These are phyloP conservation scores for Pholiota molesta DNA, from an alignment of 768 basidiomycete species.

Conservation along the genomic window DNA sequence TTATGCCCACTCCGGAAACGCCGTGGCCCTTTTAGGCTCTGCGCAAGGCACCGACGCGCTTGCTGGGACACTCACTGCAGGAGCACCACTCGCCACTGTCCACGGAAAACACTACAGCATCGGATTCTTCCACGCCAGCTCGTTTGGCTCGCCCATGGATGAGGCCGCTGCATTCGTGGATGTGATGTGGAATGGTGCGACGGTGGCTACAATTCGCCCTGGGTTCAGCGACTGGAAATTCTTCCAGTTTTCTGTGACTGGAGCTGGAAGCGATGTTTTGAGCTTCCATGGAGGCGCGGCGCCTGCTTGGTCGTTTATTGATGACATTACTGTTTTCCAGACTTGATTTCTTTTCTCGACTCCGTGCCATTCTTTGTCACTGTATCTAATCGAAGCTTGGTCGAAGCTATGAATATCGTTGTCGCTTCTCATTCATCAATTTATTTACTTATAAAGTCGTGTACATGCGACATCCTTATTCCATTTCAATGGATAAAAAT, in stretches of 20 bases:
- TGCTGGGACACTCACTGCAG: conserved; percentile 37
- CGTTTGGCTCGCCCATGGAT: conserved; percentile 31
- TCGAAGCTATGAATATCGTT: not conserved
- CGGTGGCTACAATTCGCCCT: conserved; percentile 31
- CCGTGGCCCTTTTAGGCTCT: conserved; percentile 42
- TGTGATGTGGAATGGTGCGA: conserved; percentile 43
- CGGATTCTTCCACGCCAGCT: conserved; percentile 40
- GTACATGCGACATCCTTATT: not conserved
- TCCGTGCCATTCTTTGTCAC: not conserved
- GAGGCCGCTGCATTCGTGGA: conserved; percentile 38
- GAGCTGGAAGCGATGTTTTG: conserved; percentile 34
- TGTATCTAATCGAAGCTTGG: not conserved
- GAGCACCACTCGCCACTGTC: conserved; percentile 31
- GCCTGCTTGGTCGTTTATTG: conserved; percentile 50
- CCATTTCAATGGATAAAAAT: not conserved
- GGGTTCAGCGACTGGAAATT: conserved; percentile 40
- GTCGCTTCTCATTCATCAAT: too few relatives aligned
- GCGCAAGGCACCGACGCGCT: conserved; percentile 35
- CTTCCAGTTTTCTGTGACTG: conserved; percentile 35
- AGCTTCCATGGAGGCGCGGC: conserved; percentile 43
- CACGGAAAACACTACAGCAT: conserved; percentile 38
- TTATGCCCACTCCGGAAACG: conserved; percentile 40
- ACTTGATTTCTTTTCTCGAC: not conserved
- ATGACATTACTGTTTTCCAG: conserved; percentile 36
- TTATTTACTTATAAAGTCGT: not conserved